A percentile compares a stretch with the other conserved stretches of the same genome.
These are phyloP conservation scores for Penicillium sp. DNA, from an alignment of 2,329 filamentous ascomycete species.

Conservation along the genomic window DNA sequence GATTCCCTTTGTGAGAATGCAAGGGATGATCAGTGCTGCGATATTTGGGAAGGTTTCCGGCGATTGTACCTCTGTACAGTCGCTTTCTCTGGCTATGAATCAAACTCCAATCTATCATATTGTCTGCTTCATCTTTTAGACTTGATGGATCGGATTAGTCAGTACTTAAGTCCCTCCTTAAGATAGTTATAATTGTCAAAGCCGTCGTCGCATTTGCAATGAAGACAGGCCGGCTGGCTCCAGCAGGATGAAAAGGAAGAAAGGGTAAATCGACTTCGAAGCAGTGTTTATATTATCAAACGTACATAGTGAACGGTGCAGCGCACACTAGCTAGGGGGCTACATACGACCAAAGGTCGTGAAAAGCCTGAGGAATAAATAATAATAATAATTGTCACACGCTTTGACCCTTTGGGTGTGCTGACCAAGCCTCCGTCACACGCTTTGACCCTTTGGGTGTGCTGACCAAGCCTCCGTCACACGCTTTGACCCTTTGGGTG, in stretches of 20 bases:
- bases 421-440: no score
- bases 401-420: no score
- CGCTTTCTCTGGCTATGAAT: no score
- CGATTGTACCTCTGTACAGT: not conserved
- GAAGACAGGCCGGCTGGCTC: not conserved
- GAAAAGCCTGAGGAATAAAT: no score
- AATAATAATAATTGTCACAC: no score
- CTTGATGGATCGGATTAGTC: not conserved
- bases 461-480: no score
- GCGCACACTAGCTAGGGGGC: no score
- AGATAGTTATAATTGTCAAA: not conserved
- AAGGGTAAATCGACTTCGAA: not conserved
- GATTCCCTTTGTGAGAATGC: not conserved
- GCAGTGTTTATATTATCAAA: not conserved
- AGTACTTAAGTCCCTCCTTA: no score
- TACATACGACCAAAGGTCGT: no score
- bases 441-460: no score
- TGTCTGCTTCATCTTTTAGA: not conserved
- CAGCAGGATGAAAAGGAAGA: not conserved
- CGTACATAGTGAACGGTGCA: no score
- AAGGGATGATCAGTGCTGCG: not conserved
- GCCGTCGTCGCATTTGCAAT: not conserved
- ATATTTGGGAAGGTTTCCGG: not conserved
- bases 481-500: no score
- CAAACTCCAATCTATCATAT: not conserved